Evolutionary conservation across 2,329 filamentous ascomycete species (phyloP), one percentile per base, ranked within the genome.

Genomic region (Fusarium piperis): DNA sequence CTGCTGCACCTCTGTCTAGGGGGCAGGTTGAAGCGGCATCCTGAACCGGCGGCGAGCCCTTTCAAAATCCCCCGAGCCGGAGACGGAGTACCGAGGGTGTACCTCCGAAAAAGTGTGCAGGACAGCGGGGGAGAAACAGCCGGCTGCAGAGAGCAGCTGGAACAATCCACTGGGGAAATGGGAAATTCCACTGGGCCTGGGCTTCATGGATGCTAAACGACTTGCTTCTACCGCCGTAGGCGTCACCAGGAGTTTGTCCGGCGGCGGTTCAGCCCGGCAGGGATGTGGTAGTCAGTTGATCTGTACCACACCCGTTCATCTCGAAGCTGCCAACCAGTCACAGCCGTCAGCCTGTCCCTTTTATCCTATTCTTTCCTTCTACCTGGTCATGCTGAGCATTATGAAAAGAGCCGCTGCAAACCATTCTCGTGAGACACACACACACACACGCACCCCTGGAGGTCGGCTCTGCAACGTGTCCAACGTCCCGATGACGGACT

Each of bases 401-500:
- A 15, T 11, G 18, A 16, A 36, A 41, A 41, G 35, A 41, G 36
- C 36, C 35, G 55, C 55, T 30, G 35, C 23, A 30, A 53, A 53
- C 16, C 32, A 38, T 26, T 18, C 23, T 58, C 18, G 38, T 13
- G 56, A 30, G n/a, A 48, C 26, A 30, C 23, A 28, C 23, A 46
- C 3, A 20, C 5, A 23, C 23, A n/a, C n/a, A n/a, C n/a, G 18
- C 38, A 46, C 16, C 53, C 53, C 33, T 39, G 23, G 33, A 18
- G 13, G 15, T 57, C 59, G 48, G 66, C 59, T 64, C 57, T 64
- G 59, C 60, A 59, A 67, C 64, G 59, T 67, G 67, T 57, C 44
- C 60, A 39, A 58, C 51, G 67, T 59, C 64, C 65, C 67, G 67
- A 68, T 70, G 64, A 68, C 64, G 67, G 67, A 70, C 56, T 15